Percentiles rank a stretch among this genome's conserved stretches.
phyloP scores from a whole-genome alignment of 1,139 yeast species.

The Lodderomyces orthopsilosis region DNA sequence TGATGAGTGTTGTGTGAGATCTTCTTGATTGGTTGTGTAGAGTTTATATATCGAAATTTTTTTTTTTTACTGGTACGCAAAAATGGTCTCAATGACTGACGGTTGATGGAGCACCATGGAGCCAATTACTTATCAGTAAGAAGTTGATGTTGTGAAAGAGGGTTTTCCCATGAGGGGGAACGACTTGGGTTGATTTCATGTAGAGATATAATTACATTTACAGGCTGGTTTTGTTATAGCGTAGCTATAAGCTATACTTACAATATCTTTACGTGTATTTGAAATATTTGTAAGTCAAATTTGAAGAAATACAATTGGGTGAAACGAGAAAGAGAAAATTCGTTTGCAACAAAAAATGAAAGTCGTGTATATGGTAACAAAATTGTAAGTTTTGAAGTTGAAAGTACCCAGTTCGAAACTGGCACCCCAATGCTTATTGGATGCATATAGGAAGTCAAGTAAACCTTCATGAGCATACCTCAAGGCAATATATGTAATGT shows the following conservation, averaged over 20 bases:
- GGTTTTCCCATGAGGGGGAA: too few species aligned
- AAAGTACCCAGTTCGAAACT: slow-evolving; percentile 5
- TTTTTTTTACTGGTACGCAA: neutral
- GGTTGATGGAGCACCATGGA: too few species aligned
- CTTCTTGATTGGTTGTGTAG: neutral
- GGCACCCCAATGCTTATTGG: neutral
- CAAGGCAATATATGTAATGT: neutral
- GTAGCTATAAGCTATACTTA: too few species aligned
- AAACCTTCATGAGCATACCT: neutral
- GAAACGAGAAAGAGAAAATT: slow-evolving; percentile 1
- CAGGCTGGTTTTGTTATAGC: too few species aligned
- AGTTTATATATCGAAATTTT: neutral
- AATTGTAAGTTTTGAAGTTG: neutral
- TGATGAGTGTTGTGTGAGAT: neutral
- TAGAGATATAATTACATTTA: too few species aligned
- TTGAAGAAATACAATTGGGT: slow-evolving; percentile 8
- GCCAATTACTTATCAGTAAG: too few species aligned
- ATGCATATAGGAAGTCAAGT: neutral
- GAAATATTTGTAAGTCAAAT: slow-evolving; percentile 6
- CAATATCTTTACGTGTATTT: too few species aligned
- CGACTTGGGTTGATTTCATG: too few species aligned
- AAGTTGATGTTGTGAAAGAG: too few species aligned
- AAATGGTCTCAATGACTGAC: too few species aligned
- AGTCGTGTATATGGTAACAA: neutral
- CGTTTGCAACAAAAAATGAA: neutral